Conservation (phyloP, 805 yeast species). For the Vanderwaltozyma verrucispora region DNA sequence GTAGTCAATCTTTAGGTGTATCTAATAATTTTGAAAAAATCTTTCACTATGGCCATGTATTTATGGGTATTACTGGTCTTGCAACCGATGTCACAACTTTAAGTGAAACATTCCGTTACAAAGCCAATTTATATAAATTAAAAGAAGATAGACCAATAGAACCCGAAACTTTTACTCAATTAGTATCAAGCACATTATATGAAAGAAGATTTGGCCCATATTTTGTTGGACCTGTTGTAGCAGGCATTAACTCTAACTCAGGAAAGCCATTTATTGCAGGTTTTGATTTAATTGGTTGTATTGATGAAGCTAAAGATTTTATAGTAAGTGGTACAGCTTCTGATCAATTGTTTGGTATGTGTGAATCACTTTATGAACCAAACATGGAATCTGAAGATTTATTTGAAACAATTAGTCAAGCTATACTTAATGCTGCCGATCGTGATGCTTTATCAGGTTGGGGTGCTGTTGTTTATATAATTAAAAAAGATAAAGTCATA, state of each 20-base stretch:
- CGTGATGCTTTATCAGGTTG: constrained; percentile 97
- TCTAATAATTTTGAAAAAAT: constrained; percentile 90
- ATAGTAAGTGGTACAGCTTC: constrained; percentile 93
- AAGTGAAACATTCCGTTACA: constrained; percentile 68
- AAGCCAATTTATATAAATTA: constrained; percentile 80
- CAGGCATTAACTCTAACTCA: constrained; percentile 80
- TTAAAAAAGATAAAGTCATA: constrained; percentile 84
- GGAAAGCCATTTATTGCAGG: constrained; percentile 87
- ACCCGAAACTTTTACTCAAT: constrained; percentile 87
- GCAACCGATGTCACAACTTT: constrained; percentile 91
- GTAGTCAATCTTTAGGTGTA: constrained; percentile 86
- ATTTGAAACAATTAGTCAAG: constrained; percentile 92
- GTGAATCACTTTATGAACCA: constrained; percentile 94
- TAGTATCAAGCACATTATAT: constrained; percentile 82
- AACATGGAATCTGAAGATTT: constrained; percentile 87
- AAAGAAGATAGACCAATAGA: constrained; percentile 87
- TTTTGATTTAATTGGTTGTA: constrained; percentile 93
- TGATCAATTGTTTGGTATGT: constrained; percentile 98
- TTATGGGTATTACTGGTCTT: constrained; percentile 86
- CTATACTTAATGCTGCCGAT: constrained; percentile 87
- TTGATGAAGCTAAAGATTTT: constrained; percentile 89
- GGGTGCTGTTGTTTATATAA: constrained; percentile 93
- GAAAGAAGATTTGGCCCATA: constrained; percentile 93
- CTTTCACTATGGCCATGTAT: constrained; percentile 75
- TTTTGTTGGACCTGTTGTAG: constrained; percentile 93